Conservation (phyloP, 176 grass and related monocot genomes). For the Oryza glaberrima region DNA sequence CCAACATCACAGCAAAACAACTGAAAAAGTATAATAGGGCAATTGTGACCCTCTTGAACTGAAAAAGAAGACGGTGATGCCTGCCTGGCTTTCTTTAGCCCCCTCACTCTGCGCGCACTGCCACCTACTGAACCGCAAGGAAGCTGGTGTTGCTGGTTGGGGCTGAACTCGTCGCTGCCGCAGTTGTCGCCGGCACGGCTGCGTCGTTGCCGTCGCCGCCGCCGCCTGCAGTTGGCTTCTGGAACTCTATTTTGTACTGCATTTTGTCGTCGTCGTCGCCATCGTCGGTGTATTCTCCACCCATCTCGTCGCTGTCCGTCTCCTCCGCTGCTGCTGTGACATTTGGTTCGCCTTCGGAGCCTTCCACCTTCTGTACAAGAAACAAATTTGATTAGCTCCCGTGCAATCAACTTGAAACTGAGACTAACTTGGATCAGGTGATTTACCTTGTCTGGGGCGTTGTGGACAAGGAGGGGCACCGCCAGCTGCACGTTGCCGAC, state of each 20-base stretch:
- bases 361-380: slow-evolving; percentile 39
- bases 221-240: slow-evolving; percentile 20
- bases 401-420: slow-evolving; percentile 4
- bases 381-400: slow-evolving; percentile 18
- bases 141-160: slow-evolving; percentile 43
- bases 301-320: slow-evolving; percentile 53
- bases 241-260: slow-evolving; percentile 40
- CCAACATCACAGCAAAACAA: background rate
- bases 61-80: slow-evolving; percentile 27
- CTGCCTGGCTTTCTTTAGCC: slow-evolving; percentile 25
- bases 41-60: slow-evolving; percentile 9
- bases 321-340: slow-evolving; percentile 27
- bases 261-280: slow-evolving; percentile 36
- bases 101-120: slow-evolving; percentile 5
- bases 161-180: slow-evolving; percentile 24
- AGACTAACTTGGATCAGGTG: background rate
- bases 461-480: background rate
- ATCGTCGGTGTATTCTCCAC: slow-evolving; percentile 39
- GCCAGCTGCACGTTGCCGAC: background rate
- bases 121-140: slow-evolving; percentile 52
- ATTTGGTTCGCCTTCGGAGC: slow-evolving; percentile 26
- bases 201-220: background rate
- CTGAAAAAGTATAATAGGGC: background rate
- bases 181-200: background rate
- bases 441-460: slow-evolving; percentile 17